Percentiles rank a stretch among this genome's conserved stretches.
Conservation (phyloP, 176 grass and related monocot species). For the Triticum timopheevii region DNA sequence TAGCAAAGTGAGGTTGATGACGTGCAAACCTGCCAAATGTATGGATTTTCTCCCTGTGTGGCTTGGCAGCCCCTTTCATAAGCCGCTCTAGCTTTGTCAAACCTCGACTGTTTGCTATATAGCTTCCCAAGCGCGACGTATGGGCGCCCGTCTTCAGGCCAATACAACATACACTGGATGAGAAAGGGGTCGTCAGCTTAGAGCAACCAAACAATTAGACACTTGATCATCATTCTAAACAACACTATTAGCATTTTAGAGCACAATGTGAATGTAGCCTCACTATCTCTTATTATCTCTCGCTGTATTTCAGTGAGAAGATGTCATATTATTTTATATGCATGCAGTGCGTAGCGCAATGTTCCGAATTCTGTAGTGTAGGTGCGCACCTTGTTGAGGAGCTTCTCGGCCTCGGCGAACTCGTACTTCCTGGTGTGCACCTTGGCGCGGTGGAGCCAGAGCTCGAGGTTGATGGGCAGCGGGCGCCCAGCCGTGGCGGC, state of each 20-base stretch:
- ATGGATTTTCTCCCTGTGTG: constrained; percentile 90
- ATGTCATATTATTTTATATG: neutral
- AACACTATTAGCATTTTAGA: neutral
- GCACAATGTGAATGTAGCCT: neutral
- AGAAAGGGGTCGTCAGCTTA: constrained; percentile 16
- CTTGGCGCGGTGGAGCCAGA: constrained; percentile 81
- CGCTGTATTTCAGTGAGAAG: neutral
- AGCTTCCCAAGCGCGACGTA: constrained; percentile 92
- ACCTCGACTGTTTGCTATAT: constrained; percentile 77
- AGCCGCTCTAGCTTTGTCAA: constrained; percentile 74
- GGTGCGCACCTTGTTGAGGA: constrained; percentile 66
- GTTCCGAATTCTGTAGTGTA: neutral
- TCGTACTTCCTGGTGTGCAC: constrained; percentile 70
- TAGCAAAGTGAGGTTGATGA: neutral
- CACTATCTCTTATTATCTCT: too few relatives aligned
- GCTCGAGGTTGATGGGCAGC: constrained; percentile 87
- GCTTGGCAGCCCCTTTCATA: constrained; percentile 98
- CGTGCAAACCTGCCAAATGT: constrained; percentile 91
- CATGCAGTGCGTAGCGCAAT: too few relatives aligned
- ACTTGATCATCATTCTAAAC: neutral
- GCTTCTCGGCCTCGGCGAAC: constrained; percentile 78
- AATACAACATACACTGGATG: constrained; percentile 73
- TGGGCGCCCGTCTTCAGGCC: constrained; percentile 94
- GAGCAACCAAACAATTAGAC: neutral
- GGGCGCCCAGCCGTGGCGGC: constrained; percentile 47